Evolutionary conservation across 2,329 filamentous ascomycete species (phyloP).

Genomic region (Hyphodiscus sp.): DNA sequence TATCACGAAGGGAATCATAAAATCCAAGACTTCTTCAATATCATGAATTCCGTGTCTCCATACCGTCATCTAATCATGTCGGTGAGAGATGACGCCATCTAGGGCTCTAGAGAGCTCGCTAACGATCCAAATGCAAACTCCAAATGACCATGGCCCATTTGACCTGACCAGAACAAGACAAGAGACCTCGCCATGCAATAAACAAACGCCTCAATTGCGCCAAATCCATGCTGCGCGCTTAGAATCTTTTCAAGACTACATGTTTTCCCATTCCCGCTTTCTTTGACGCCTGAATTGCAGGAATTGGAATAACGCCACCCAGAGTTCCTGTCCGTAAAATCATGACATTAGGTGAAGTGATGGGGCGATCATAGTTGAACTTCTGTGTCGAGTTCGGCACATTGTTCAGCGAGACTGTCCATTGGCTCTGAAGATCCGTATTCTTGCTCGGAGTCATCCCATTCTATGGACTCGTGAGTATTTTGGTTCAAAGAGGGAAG

Average conservation of each 20-base stretch:
- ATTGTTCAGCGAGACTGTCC: conserved; percentile 43
- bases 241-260: background rate
- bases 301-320: background rate
- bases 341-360: conserved; percentile 7
- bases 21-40: too few relatives aligned
- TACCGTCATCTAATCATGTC: background rate
- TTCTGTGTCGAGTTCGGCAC: conserved; percentile 37
- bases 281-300: background rate
- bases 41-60: background rate
- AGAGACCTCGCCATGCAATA: background rate
- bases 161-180: background rate
- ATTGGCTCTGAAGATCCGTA: conserved; percentile 47
- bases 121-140: background rate
- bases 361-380: conserved; percentile 29
- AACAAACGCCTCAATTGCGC: background rate
- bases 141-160: background rate
- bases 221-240: background rate
- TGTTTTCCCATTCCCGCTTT: background rate
- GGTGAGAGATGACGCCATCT: background rate
- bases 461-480: conserved; percentile 20
- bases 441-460: conserved; percentile 29
- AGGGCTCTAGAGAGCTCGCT: background rate
- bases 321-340: conserved; percentile 1
- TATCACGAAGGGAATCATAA: too few relatives aligned
- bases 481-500: background rate